Evolutionary conservation across 2,329 filamentous ascomycete species (phyloP).

Genomic region (Leptosphaerulina australis): DNA sequence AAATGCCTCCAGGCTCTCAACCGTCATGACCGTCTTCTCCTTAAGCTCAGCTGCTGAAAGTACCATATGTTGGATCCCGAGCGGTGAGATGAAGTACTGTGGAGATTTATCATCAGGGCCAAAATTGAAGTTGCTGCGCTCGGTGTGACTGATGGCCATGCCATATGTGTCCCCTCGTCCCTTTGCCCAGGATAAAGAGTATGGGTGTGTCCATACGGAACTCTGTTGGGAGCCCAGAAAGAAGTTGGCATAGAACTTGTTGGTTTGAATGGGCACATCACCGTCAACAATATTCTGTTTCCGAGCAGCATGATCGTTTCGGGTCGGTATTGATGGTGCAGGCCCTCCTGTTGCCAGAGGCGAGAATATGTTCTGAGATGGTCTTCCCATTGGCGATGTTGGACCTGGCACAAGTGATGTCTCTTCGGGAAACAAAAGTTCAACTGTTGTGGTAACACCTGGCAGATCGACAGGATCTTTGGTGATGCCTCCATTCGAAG

Average conservation of each 20-base stretch:
- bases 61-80: conserved; percentile 81
- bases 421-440: conserved; percentile 35
- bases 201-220: conserved; percentile 74
- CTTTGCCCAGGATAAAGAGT: conserved; percentile 53
- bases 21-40: conserved; percentile 61
- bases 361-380: conserved; percentile 48
- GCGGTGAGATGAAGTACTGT: conserved; percentile 79
- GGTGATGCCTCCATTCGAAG: conserved; percentile 36
- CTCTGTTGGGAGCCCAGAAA: conserved; percentile 74
- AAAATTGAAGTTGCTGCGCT: conserved; percentile 67
- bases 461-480: conserved; percentile 33
- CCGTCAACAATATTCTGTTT: conserved; percentile 48
- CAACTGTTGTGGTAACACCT: conserved; percentile 24
- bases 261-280: conserved; percentile 66
- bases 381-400: conserved; percentile 21
- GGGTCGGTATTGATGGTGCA: conserved; percentile 45
- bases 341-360: conserved; percentile 51
- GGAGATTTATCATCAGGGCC: conserved; percentile 45
- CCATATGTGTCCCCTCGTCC: conserved; percentile 72
- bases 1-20: conserved; percentile 60
- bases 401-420: conserved; percentile 40
- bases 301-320: conserved; percentile 51
- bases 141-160: conserved; percentile 76
- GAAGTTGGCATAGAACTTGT: conserved; percentile 76
- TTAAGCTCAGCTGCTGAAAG: conserved; percentile 80